Evolutionary conservation across 345 rosid genomes (phyloP), one percentile per base, ranked within the genome.

Genomic region (Acer negundo): DNA sequence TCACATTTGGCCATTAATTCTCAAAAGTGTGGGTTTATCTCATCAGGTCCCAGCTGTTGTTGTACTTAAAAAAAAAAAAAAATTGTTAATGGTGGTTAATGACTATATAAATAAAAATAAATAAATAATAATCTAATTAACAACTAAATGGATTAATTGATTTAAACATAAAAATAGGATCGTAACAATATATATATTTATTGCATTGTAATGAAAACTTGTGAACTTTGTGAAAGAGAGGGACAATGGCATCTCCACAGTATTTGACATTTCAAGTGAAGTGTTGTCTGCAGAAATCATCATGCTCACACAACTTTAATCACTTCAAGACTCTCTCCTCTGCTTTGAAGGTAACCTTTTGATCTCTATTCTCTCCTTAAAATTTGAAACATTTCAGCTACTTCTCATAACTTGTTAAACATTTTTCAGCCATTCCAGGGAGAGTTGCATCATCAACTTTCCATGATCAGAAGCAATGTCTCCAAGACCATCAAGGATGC

Each of bases 371-470:
- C 62, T 42, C 16, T 59, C 7, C 22, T 13, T 62, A 4, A 4
- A 2, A 7, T 44, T 58, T 2, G 22, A 58, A 58, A 58, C 62
- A 20, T 58, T 58, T 58, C n/a, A n/a, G 62, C 62, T 58, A 0
- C 24, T 58, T 8, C 1, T 58, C 4, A 20, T 58, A 58, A 58
- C 22, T n/a, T 58, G 62, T 7, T 58, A 3, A 58, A 58, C 62
- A 56, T n/a, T 44, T 44, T 58, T 49, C 82, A 85, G 87, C 87
- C 86, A 40, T 63, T 78, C 15, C 38, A 31, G 75, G 75, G 49
- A 40, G 83, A 74, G 53, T 58, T 80, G 80, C 75, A 65, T 4
- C 55, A 11, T 61, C 78, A 72, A 70, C 72, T 59, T 72, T 77
- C 83, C 16, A 15, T 53, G 49, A 31, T 31, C 35, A 49, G 58